These are phyloP conservation scores for Patellifolia procumbens DNA, from an alignment of 179 eudicot species.

Conservation along the genomic window DNA sequence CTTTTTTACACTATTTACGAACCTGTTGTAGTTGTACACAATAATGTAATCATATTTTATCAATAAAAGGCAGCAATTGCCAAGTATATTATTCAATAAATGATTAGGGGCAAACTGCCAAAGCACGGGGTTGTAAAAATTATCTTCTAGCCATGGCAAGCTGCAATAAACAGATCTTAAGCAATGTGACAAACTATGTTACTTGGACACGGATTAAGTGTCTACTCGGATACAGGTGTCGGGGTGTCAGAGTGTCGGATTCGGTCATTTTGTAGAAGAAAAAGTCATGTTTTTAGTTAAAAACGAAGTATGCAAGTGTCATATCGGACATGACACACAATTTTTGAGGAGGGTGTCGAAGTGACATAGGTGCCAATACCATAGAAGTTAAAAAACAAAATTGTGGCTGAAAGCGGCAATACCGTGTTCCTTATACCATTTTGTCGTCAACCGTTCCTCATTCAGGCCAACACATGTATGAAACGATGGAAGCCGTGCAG, in stretches of 20 bases:
- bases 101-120: neutral
- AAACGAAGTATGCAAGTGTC: too few species aligned
- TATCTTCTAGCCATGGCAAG: neutral
- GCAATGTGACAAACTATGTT: slow-evolving; percentile 4
- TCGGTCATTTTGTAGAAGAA: too few species aligned
- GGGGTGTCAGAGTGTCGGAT: too few species aligned
- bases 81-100: neutral
- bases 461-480: slow-evolving; percentile 94
- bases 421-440: slow-evolving; percentile 99
- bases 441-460: slow-evolving; percentile 85
- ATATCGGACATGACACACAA: too few species aligned
- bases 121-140: neutral
- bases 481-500: slow-evolving; percentile 93
- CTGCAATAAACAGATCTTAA: neutral
- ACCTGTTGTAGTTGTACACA: neutral
- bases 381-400: neutral
- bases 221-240: too few species aligned
- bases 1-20: neutral
- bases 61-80: neutral
- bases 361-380: too few species aligned
- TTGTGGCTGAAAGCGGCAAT: slow-evolving; percentile 24
- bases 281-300: too few species aligned
- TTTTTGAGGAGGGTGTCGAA: too few species aligned
- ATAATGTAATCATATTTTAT: neutral
- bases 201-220: too few species aligned